A percentile compares a stretch with the other conserved stretches of the same genome.
These are phyloP conservation scores for Mycotypha africana DNA, from an alignment of 371 early-diverging fungal genomes.

Conservation along the genomic window DNA sequence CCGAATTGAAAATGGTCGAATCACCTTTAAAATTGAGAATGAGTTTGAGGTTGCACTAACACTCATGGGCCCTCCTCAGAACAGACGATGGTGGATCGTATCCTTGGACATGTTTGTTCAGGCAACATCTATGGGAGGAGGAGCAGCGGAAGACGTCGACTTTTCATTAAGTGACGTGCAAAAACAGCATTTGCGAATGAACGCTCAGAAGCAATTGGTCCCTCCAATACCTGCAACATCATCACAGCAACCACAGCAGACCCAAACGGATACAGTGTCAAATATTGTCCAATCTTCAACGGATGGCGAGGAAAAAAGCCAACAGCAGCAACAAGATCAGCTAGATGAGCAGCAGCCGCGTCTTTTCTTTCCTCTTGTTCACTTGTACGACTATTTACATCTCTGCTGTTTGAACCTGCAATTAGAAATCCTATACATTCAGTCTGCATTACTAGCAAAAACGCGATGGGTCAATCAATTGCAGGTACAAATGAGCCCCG, in stretches of 20 bases:
- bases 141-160: conserved; percentile 44
- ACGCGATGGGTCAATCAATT: conserved; percentile 65
- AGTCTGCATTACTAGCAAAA: conserved; percentile 52
- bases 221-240: conserved; percentile 21
- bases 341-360: no score
- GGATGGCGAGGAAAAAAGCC: no score
- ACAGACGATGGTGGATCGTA: conserved; percentile 55
- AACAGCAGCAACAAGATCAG: no score
- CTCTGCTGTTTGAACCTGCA: conserved; percentile 60
- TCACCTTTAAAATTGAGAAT: conserved; percentile 57
- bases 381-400: conserved; percentile 66
- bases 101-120: conserved; percentile 48
- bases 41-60: conserved; percentile 67
- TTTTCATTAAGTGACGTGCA: conserved; percentile 48
- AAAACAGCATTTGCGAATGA: conserved; percentile 37
- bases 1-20: conserved; percentile 55
- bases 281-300: neutral
- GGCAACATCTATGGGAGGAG: conserved; percentile 27
- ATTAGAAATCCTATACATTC: conserved; percentile 60
- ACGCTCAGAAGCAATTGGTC: conserved; percentile 49
- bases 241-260: neutral
- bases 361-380: conserved; percentile 49
- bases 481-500: conserved; percentile 52
- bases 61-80: conserved; percentile 48
- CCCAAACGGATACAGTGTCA: neutral